A percentile compares a stretch with the other conserved stretches of the same genome.
phyloP scores from a whole-genome alignment of 805 yeast species.

The Cyberlindnera misumaiensis region DNA sequence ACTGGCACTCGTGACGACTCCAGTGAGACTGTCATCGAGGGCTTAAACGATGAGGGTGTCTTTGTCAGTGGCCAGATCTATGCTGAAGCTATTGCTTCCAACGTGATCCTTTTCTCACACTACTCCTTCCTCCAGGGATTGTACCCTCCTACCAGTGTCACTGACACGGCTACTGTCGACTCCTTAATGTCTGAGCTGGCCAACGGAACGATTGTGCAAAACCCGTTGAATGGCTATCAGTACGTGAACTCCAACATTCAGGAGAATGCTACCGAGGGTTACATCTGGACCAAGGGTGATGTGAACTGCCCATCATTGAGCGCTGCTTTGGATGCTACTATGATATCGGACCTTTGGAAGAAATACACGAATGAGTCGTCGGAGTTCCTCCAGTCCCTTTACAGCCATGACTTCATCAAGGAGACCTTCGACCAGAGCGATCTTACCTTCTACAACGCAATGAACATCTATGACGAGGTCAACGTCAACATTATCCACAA shows the following conservation, averaged over 20 bases:
- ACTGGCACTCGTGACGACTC: slow-evolving; percentile 17
- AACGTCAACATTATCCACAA: slow-evolving; percentile 36
- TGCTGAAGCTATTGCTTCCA: slow-evolving; percentile 28
- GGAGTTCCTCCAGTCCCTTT: slow-evolving; percentile 32
- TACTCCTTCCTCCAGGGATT: slow-evolving; percentile 40
- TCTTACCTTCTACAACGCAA: slow-evolving; percentile 33
- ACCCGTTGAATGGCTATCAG: slow-evolving; percentile 40
- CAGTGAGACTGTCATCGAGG: slow-evolving; percentile 26
- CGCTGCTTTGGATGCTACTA: slow-evolving; percentile 27
- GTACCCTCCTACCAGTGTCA: slow-evolving; percentile 34
- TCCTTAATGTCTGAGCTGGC: slow-evolving; percentile 27
- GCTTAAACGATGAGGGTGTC: slow-evolving; percentile 28
- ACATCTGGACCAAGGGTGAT: slow-evolving; percentile 38
- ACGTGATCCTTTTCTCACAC: slow-evolving; percentile 35
- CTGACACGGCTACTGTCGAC: slow-evolving; percentile 14
- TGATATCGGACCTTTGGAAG: slow-evolving; percentile 25
- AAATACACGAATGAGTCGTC: slow-evolving; percentile 26
- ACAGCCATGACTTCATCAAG: slow-evolving; percentile 20
- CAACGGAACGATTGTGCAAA: slow-evolving; percentile 33
- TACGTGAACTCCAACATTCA: slow-evolving; percentile 35
- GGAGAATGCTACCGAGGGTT: slow-evolving; percentile 28
- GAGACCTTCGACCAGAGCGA: slow-evolving; percentile 20
- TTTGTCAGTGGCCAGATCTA: slow-evolving; percentile 31
- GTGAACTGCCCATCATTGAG: slow-evolving; percentile 34
- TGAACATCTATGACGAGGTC: slow-evolving; percentile 35